Conservation (phyloP, 305 asterid species). For the Fraxinus floribunda region DNA sequence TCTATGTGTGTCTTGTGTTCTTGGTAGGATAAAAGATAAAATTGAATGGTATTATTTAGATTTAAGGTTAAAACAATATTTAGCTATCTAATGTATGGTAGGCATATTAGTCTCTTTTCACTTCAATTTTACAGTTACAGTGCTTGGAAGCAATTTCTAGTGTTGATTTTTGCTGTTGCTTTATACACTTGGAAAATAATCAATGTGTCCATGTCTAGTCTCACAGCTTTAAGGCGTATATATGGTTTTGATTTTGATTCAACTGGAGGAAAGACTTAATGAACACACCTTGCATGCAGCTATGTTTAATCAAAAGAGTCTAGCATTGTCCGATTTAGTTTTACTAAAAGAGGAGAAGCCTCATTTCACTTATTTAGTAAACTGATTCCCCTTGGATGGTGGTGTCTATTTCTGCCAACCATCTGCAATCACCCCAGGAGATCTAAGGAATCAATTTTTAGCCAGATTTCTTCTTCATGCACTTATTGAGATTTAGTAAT, state of each 20-base stretch:
- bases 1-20: neutral
- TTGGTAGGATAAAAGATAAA: slow-evolving; percentile 9
- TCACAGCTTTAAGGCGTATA: neutral
- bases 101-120: neutral
- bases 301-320: neutral
- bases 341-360: neutral
- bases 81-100: neutral
- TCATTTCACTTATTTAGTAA: neutral
- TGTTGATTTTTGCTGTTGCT: neutral
- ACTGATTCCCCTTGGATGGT: neutral
- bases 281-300: neutral
- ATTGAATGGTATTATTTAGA: slow-evolving; percentile 2
- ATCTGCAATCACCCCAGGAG: neutral
- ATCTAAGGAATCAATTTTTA: neutral
- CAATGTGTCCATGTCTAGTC: neutral
- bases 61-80: neutral
- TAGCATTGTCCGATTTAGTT: neutral
- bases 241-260: neutral
- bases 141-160: neutral
- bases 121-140: neutral
- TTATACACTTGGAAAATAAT: neutral
- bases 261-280: neutral
- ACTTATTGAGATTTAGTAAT: neutral
- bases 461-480: neutral
- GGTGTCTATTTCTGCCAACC: neutral